Conservation (phyloP, 306 rosid genomes). For the Cucumis hystrix region DNA sequence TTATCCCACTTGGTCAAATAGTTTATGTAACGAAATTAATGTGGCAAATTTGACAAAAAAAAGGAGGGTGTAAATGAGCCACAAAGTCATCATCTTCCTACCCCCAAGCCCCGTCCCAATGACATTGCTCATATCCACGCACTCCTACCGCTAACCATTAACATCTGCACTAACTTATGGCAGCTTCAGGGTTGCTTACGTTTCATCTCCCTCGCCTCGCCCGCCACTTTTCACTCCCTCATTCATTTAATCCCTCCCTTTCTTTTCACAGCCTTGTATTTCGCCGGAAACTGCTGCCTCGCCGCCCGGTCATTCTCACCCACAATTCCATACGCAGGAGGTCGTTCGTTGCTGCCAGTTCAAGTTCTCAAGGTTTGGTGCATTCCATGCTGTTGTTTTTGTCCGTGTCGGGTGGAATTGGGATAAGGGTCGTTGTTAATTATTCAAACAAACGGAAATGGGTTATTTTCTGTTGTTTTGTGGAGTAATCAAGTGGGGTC, state of each 20-base stretch:
- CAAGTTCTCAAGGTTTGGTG: conserved; percentile 29
- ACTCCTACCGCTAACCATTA: background rate
- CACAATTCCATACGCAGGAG: conserved; percentile 23
- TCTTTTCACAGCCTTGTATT: conserved; percentile 18
- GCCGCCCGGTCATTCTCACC: conserved; percentile 12
- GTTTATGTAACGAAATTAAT: no score
- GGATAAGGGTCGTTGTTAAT: background rate
- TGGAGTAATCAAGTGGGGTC: background rate
- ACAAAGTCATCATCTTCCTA: background rate
- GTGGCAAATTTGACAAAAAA: no score
- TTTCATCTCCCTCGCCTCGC: conserved; percentile 48
- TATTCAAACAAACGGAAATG: background rate
- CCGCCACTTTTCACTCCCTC: conserved; percentile 24
- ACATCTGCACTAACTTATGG: conserved; percentile 12
- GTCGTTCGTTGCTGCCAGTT: conserved; percentile 23
- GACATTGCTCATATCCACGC: background rate
- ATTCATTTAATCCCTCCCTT: conserved; percentile 7
- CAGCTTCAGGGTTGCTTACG: conserved; percentile 31
- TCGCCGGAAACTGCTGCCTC: conserved; percentile 24
- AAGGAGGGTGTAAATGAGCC: background rate
- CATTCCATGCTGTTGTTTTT: background rate
- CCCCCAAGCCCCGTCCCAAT: background rate
- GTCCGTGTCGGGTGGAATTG: background rate
- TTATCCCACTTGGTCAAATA: no score
- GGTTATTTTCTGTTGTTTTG: background rate